Evolutionary conservation across 306 rosid species (phyloP), one percentile per base, ranked within the genome.

Genomic region (Begonia masoniana): DNA sequence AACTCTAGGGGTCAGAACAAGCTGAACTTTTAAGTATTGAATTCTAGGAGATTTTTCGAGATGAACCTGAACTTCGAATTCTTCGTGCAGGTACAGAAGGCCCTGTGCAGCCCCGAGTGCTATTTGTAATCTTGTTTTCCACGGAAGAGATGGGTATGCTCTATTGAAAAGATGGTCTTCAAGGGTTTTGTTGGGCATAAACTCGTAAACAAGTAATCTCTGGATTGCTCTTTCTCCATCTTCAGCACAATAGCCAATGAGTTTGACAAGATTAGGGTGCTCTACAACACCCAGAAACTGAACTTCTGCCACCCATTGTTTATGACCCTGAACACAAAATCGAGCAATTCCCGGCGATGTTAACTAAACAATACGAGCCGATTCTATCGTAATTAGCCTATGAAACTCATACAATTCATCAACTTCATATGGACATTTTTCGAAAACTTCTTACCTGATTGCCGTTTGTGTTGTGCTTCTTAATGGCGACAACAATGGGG

Each of bases 261-360:
- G 87, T 76, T 87, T 81, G 50, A 88, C 94, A 10, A 88, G 92
- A 74, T 84, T 81, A 15, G 85, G 94, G 63, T 84, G 91, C 61
- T 84, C 88, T 60, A 88, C 91, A 51, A 88, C 79, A 12, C 96
- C 82, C 15, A 83, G 85, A 81, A 81, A 88, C 52, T 84, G 85
- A 54, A 81, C 87, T 70, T 88, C 96, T 42, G 92, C 79, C 50
- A 78, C 64, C 94, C 96, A 88, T 70, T 88, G 80, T 65, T 81
- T 79, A 57, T 84, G 94, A 43, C 96, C 96, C 96, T 81, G 52
- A 21, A 46, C 35, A 58, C 24, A 7, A 31, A 31, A 31, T 31
- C 9, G 39, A 31, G 39, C 39, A 31, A 31, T 31, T 31, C 7
- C 3, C 3, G 9, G 39, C 9, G 1, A 31, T 31, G 7, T 31